Evolutionary conservation across 768 basidiomycete species (phyloP), one percentile per base, ranked within the genome.

Genomic region (Lanmaoa rubissima): DNA sequence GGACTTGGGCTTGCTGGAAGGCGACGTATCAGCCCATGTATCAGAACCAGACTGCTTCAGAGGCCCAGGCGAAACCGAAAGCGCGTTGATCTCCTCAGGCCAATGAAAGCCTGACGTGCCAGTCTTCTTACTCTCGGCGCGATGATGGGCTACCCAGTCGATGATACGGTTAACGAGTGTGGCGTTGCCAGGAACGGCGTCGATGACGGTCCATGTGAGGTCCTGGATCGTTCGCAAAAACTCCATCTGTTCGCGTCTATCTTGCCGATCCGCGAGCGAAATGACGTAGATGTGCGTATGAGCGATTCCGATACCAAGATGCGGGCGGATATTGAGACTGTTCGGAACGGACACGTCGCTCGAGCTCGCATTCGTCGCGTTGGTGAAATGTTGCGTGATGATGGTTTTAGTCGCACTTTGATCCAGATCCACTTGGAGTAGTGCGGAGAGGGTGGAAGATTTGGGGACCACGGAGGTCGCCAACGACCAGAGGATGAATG

Each of bases 241-340:
- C 50, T 86, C 82, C 86, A 89, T 88, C 46, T 82, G 74, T 19
- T 65, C 58, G 14, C 81, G 79, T 26, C 88, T 75, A 58, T 87
- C 86, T 17, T 62, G 62, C 32, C 88, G 79, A 28, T 65, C 71
- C 10, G 81, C 79, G 31, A 89, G 82, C 26, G 85, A 86, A 41
- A 90, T 63, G 1, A 90, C 81, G 59, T 81, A 85, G 50, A 82
- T 75, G 10, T 73, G 62, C 1, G 66, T 5, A 5, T 74, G 70
- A 16, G 78, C 73, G 32, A 80, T 62, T 34, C 75, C 76, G 7
- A 83, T 71, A 12, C 54, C 62, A 51, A 39, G 19, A 5, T 54
- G 31, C 5, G 56, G 51, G 4, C 26, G 48, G 11, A 11, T 13
- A n/a, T 41, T 21, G 10, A 32, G 34, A 16, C 12, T n/a, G n/a